Base-by-base conservation (phyloP, 177 flowering plant species). In the Vitis hybrid region DNA sequence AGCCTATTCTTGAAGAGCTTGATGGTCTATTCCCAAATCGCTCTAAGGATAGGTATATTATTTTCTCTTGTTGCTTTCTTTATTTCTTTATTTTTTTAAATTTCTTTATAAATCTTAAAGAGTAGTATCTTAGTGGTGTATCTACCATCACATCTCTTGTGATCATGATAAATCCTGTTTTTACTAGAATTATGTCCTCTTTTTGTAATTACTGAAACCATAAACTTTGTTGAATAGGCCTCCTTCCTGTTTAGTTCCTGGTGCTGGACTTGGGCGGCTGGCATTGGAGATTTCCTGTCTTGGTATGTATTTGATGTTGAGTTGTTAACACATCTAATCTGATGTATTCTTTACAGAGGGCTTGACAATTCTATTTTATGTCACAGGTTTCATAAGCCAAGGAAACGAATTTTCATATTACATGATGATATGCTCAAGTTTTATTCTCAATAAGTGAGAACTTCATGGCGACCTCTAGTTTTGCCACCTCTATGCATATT, bases 401-500 rank as follows among this genome's bases (percentile, higher is more conserved):
- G 99, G 99, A 75, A 95, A 93, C 81, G 99, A 95, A 73, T 95
- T 95, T 86, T 95, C 99, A 7, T 95, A 95, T 81, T 95, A 93
- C 87, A 95, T 93, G 99, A 91, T 95, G 99, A 95, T 95, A 70
- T 95, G 98, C 86, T 95, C 99, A 65, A 95, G 89, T 79, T 95
- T 90, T 82, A 95, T 95, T 79, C 91, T 93, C 55, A 95, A 95
- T 81, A 76, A 88, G 99, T 93, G 87, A 85, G 97, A 67, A 58
- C 19, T 67, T 62, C 5, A 16, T 55, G 52, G 30, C 19, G 30
- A 27, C 46, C 46, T 40, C 46, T 40, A 49, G 68, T 56, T 60
- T 19, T 54, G 11, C 24, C 55, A 14, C n/a, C 14, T 60, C 30
- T 8, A n/a, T 65, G 51, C 30, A 6, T 56, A 49, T 55, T 14